Conservation (phyloP, 805 yeast genomes). For the Nakazawaea sp. region DNA sequence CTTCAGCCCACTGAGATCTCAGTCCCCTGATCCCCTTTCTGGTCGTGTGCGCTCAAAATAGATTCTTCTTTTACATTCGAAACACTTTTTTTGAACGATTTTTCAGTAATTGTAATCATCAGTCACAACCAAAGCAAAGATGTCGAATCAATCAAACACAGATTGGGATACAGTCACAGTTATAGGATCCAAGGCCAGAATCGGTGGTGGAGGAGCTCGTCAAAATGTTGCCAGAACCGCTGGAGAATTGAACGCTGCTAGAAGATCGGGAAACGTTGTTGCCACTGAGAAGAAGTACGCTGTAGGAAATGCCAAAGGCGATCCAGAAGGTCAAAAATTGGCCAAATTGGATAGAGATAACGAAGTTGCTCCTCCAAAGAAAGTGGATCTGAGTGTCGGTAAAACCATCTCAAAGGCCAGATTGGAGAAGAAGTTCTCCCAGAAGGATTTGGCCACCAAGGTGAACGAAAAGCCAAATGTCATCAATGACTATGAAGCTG, state of each 20-base stretch:
- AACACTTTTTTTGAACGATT: too few relatives aligned
- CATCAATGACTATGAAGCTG: conserved; percentile 94
- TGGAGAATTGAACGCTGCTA: conserved; percentile 83
- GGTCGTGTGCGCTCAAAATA: too few relatives aligned
- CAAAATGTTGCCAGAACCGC: conserved; percentile 74
- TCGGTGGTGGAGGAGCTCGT: conserved; percentile 74
- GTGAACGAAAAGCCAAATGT: conserved; percentile 94
- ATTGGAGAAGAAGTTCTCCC: conserved; percentile 82
- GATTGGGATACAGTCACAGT: conserved; percentile 93
- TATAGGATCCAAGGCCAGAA: conserved; percentile 84
- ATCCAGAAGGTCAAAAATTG: conserved; percentile 91
- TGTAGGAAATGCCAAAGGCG: conserved; percentile 50
- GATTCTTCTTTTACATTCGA: too few relatives aligned
- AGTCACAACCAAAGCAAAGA: too few relatives aligned
- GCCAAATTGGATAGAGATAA: conserved; percentile 91
- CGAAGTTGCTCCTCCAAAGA: conserved; percentile 89
- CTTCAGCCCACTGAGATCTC: too few relatives aligned
- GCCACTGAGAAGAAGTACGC: conserved; percentile 93
- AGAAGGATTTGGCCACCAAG: conserved; percentile 93
- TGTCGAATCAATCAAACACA: conserved; percentile 20
- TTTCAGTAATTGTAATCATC: too few relatives aligned
- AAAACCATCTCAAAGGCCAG: conserved; percentile 81
- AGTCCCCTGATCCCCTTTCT: too few relatives aligned
- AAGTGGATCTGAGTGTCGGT: conserved; percentile 79
- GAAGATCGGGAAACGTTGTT: conserved; percentile 84